Evolutionary conservation across 176 grass and related monocot species (phyloP), one percentile per base, ranked within the genome.

Genomic region (Eremochloa ophiuroides): DNA sequence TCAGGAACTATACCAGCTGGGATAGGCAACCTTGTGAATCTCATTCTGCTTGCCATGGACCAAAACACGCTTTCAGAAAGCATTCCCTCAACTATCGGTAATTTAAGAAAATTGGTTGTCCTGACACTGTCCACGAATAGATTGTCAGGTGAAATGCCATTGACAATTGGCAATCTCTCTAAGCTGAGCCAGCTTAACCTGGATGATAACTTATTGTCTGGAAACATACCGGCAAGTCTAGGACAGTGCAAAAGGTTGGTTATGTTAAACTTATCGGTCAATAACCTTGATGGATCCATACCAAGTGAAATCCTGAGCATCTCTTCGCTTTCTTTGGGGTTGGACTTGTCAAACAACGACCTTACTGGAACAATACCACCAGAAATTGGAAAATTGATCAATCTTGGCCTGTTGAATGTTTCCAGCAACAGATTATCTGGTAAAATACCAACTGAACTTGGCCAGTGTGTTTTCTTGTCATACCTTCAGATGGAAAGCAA

Each of bases 61-160:
- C 29, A 86, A 13, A 97, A 97, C 42, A 84, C 67, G 62, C 82
- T 91, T 64, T 78, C 82, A 37, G 89, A 74, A 22, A 5, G 14
- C 34, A 91, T 97, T 76, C 94, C 91, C 7, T 8, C 7, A 22
- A 74, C 31, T 7, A 68, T 94, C 41, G 68, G 94, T 17, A 88
- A 82, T 37, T 67, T 97, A 3, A 22, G 4, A 2, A 73, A 82
- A 0, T 59, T 97, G 67, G 1, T 68, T 73, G 0, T 61, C 5
- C 67, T 97, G 4, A 11, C 28, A 35, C 80, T 97, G 8, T 89
- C 78, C 0, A 69, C 0, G 18, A 97, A 97, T 48, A 79, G 7
- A 7, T 81, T 97, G 0, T 85, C 78, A 13, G 82, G 91, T 7
- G 8, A 82, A 29, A 94, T 97, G 14, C 82, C 82, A 47, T 60